Percentiles rank a stretch among this genome's conserved stretches.
Evolutionary conservation across 2,329 filamentous ascomycete species (phyloP).

Genomic region (Podosphaera fusca): DNA sequence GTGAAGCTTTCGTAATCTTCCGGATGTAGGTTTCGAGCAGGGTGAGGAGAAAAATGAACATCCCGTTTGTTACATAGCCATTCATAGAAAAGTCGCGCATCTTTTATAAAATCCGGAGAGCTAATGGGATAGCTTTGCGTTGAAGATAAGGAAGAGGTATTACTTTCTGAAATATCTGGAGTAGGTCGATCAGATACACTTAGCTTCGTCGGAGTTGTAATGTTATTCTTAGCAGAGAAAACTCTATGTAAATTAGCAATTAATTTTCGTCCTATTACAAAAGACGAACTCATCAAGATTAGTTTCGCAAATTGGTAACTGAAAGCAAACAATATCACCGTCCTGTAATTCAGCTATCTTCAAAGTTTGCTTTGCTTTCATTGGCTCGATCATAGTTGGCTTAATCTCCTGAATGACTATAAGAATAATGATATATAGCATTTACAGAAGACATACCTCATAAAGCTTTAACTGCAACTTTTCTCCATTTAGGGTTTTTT

Average conservation of each 20-base stretch:
- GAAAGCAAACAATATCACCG: constrained; percentile 91
- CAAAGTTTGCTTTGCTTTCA: constrained; percentile 78
- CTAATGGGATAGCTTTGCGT: not conserved
- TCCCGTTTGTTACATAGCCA: constrained; percentile 68
- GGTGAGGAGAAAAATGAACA: constrained; percentile 54
- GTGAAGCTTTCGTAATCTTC: constrained; percentile 44
- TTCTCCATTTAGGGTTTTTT: constrained; percentile 22
- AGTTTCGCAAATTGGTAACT: constrained; percentile 23
- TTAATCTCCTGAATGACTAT: constrained; percentile 52
- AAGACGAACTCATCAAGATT: not conserved
- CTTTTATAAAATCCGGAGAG: constrained; percentile 24
- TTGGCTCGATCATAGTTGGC: constrained; percentile 82
- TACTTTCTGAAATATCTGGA: not conserved
- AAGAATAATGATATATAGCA: no score
- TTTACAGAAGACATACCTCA: constrained; percentile 29
- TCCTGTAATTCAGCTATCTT: constrained; percentile 88
- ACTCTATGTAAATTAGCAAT: not conserved
- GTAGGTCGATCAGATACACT: not conserved
- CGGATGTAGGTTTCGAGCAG: constrained; percentile 24
- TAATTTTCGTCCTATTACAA: not conserved
- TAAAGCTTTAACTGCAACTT: constrained; percentile 45
- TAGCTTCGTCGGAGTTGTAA: not conserved
- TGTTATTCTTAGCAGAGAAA: not conserved
- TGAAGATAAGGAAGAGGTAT: not conserved
- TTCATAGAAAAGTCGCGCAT: constrained; percentile 77